Conservation (phyloP, 352 stramenopile genomes). For the Phytophthora pini region DNA sequence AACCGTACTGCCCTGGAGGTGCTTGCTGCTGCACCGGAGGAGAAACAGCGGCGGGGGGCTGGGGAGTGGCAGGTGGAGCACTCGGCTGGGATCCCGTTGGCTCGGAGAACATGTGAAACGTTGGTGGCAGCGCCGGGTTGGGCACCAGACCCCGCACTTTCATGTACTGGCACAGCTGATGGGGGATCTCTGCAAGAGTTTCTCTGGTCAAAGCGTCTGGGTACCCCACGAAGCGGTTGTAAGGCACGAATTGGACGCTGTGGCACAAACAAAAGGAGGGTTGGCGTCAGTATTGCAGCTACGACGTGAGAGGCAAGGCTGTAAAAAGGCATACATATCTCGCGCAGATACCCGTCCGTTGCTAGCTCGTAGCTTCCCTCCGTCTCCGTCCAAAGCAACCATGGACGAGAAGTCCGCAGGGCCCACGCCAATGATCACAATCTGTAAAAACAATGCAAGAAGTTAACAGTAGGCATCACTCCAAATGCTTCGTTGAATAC, state of each 20-base stretch:
- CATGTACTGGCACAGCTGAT: constrained; percentile 84
- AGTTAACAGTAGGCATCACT: constrained; percentile 6
- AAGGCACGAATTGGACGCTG: constrained; percentile 75
- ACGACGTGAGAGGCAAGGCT: background rate
- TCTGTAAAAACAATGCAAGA: constrained; percentile 32
- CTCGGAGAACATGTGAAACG: constrained; percentile 55
- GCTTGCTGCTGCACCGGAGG: constrained; percentile 16
- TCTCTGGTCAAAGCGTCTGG: constrained; percentile 53
- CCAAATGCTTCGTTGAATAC: background rate
- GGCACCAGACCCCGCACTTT: constrained; percentile 62
- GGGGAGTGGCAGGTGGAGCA: constrained; percentile 17
- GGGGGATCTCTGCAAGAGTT: constrained; percentile 76
- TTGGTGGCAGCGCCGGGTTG: constrained; percentile 53
- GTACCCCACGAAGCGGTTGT: constrained; percentile 55
- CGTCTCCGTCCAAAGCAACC: constrained; percentile 68
- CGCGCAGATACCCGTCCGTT: constrained; percentile 47
- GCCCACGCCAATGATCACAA: constrained; percentile 83
- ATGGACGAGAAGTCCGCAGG: constrained; percentile 76
- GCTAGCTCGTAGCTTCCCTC: constrained; percentile 49
- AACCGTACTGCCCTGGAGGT: constrained; percentile 36
- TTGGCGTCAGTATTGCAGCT: constrained; percentile 1
- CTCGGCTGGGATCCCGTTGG: constrained; percentile 25
- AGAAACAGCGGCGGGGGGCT: constrained; percentile 25
- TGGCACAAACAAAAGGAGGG: constrained; percentile 6
- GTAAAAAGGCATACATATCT: constrained; percentile 56